Conservation (phyloP, 2,329 filamentous ascomycete genomes). For the Diplodia corticola region DNA sequence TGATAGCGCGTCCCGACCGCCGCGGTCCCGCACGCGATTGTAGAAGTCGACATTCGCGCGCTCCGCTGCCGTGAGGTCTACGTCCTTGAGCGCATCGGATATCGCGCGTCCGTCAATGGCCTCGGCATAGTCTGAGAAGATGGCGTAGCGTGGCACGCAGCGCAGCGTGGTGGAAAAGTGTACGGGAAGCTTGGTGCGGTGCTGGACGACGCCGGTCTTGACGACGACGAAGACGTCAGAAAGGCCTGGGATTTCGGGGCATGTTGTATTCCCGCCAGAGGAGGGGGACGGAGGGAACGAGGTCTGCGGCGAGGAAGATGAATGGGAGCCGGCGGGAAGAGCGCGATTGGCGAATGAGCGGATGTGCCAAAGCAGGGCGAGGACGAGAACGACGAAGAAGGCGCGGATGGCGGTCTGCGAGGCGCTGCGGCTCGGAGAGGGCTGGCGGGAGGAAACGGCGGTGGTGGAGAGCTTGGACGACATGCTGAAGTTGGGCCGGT, state of each 20-base stretch:
- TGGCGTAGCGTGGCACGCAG: slow-evolving; percentile 36
- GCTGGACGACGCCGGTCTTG: slow-evolving; percentile 60
- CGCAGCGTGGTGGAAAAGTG: slow-evolving; percentile 38
- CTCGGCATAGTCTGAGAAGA: slow-evolving; percentile 43
- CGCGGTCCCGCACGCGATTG: slow-evolving; percentile 34
- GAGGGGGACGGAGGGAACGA: background rate
- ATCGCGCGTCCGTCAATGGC: slow-evolving; percentile 37
- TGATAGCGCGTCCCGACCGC: slow-evolving; percentile 32
- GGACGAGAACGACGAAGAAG: background rate
- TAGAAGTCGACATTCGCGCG: slow-evolving; percentile 40
- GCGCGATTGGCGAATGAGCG: slow-evolving; percentile 6
- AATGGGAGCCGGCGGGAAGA: background rate
- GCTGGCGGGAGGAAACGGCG: background rate
- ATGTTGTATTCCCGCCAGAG: background rate
- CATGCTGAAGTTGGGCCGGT: background rate
- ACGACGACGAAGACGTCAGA: slow-evolving; percentile 58
- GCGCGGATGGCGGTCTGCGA: slow-evolving; percentile 7
- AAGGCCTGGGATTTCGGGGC: slow-evolving; percentile 33
- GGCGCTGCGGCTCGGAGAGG: background rate
- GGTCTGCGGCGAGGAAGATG: background rate
- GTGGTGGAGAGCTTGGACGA: background rate
- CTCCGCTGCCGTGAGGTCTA: slow-evolving; percentile 34
- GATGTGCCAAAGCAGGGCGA: slow-evolving; percentile 4
- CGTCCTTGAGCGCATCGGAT: slow-evolving; percentile 40
- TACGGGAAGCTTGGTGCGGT: slow-evolving; percentile 54